phyloP scores from a whole-genome alignment of 805 yeast genomes.

The Kluyveromyces lactis region DNA sequence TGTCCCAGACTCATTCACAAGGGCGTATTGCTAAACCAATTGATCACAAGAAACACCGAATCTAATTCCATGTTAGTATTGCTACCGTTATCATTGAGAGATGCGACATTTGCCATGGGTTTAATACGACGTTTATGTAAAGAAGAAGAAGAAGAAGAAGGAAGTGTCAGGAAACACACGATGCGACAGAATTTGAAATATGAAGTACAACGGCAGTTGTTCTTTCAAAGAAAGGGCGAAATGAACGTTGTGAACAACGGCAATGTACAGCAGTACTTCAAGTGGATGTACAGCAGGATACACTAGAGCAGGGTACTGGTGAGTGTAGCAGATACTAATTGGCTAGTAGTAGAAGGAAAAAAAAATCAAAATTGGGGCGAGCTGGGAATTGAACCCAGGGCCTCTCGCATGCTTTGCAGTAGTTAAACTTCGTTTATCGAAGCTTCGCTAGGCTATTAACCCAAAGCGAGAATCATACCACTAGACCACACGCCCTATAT shows the following conservation, averaged over 20 bases:
- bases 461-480: slow-evolving; percentile 51
- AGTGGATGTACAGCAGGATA: background rate
- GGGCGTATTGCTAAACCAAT: slow-evolving; percentile 17
- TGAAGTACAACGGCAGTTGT: slow-evolving; percentile 51
- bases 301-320: background rate
- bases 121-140: slow-evolving; percentile 12
- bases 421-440: slow-evolving; percentile 9
- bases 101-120: slow-evolving; percentile 20
- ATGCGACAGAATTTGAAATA: background rate
- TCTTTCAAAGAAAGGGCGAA: slow-evolving; percentile 51
- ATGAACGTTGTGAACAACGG: slow-evolving; percentile 36
- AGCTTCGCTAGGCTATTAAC: slow-evolving; percentile 15
- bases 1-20: slow-evolving; percentile 13
- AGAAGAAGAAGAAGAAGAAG: background rate
- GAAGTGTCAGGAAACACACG: background rate
- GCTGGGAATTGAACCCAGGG: slow-evolving; percentile 53
- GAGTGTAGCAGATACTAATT: too few relatives aligned
- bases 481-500: slow-evolving; percentile 40
- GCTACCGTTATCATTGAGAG: slow-evolving; percentile 20
- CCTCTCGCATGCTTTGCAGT: slow-evolving; percentile 37
- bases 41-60: slow-evolving; percentile 7
- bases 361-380: slow-evolving; percentile 20
- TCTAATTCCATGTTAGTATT: slow-evolving; percentile 10
- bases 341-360: slow-evolving; percentile 3
- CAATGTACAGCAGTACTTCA: slow-evolving; percentile 8